Evolutionary conservation across 495 filamentous ascomycete genomes (phyloP).

Genomic region (Neurospora sp.): DNA sequence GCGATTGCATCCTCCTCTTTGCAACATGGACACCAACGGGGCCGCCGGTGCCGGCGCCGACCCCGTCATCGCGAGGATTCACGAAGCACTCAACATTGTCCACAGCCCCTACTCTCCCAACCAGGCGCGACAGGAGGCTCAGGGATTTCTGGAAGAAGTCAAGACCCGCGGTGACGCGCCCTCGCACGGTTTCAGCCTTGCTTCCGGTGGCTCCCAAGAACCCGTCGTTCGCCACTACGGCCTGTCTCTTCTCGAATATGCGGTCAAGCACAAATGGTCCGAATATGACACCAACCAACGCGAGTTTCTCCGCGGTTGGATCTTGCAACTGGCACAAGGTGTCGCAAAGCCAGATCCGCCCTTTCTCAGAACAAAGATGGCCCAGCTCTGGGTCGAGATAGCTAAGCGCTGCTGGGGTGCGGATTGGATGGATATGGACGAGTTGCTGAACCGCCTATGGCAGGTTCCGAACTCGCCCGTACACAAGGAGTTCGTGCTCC

Average conservation of each 20-base stretch:
- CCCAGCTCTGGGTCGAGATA: conserved; percentile 90
- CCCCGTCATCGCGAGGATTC: conserved; percentile 47
- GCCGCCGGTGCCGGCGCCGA: conserved; percentile 10
- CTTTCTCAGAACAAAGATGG: conserved; percentile 87
- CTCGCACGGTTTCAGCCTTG: conserved; percentile 75
- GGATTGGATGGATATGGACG: conserved; percentile 94
- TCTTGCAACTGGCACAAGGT: conserved; percentile 66
- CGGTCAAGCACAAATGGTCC: conserved; percentile 72
- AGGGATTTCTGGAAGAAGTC: conserved; percentile 70
- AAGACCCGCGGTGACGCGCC: conserved; percentile 71
- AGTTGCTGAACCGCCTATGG: conserved; percentile 73
- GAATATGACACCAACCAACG: conserved; percentile 56
- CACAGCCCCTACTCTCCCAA: conserved; percentile 77
- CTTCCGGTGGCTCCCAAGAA: conserved; percentile 57
- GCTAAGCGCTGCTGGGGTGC: conserved; percentile 86
- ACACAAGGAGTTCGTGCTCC: conserved; percentile 72
- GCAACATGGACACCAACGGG: conserved; percentile 18
- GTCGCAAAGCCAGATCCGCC: conserved; percentile 63
- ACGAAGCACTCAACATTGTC: conserved; percentile 73
- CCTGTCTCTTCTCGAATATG: conserved; percentile 79
- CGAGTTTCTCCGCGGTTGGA: conserved; percentile 54
- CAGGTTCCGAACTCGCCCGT: conserved; percentile 46
- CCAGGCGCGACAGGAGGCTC: conserved; percentile 72
- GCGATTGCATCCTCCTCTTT: not conserved
- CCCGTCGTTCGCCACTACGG: conserved; percentile 87